Base-by-base conservation (phyloP, 345 rosid species). In the Citrus mangshanensis region DNA sequence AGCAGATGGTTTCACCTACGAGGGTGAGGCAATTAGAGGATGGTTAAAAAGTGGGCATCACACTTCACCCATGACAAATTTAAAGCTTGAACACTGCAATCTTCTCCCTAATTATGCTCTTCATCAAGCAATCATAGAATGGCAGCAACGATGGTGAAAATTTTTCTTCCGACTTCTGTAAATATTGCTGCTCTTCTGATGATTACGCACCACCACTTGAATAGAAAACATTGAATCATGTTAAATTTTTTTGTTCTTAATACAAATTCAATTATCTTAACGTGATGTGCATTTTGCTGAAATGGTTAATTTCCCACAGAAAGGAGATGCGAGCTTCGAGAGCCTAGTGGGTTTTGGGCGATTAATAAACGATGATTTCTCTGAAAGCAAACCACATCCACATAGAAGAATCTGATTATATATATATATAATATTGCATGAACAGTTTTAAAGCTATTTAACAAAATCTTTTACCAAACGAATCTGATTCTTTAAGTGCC, bases 1-100 rank as follows among this genome's bases (percentile, higher is more conserved):
- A 16, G 94, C 98, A 4, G 98, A 95, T 64, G 98, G 98, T 1
- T 93, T 89, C 78, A 95, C 98, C 1, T 95, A 93, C 24, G 98
- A 95, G 82, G 98, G 89, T 10, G 97, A 93, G 49, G 98, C 98
- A 0, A 92, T 95, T 13, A 84, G 82, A 76, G 98, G 94, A 76
- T 95, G 98, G 98, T 82, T 95, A 81, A 73, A 90, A 4, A 92
- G 91, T 21, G 97, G 90, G 22, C 98, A 92, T 75, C 75, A 89
- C 82, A 95, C 92, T 8, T 95, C 98, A 6, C 98, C 98, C 0
- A 95, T 95, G 98, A 95, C 98, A 58, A 95, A 95, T 85, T 88
- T 93, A 28, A 85, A 82, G 87, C 91, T 95, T 61, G 90, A 86
- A 71, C 89, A 92, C 85, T 87, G 89, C 80, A 77, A 84, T 65